Conservation (phyloP, 306 rosid species). For the Cyclanthera cordifolia region DNA sequence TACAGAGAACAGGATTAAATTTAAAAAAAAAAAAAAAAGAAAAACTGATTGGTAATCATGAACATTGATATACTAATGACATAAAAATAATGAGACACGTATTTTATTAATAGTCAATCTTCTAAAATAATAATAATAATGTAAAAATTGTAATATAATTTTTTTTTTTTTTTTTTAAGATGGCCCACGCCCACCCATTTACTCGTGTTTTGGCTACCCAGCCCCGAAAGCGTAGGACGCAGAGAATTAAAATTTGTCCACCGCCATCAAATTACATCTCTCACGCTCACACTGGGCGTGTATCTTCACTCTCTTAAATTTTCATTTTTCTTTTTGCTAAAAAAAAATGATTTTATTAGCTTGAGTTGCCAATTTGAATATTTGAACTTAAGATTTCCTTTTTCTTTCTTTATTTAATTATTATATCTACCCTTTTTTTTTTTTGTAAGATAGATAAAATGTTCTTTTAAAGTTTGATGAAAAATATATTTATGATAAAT, state of each 20-base stretch:
- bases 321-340: background rate
- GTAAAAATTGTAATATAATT: background rate
- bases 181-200: background rate
- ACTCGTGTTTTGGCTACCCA: background rate
- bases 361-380: too few species aligned
- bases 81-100: background rate
- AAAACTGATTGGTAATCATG: background rate
- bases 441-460: too few species aligned
- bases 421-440: too few species aligned
- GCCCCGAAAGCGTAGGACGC: conserved; percentile 12
- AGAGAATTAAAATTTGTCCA: conserved; percentile 6
- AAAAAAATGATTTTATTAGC: background rate
- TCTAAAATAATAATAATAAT: background rate
- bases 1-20: background rate
- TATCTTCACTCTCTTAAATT: background rate
- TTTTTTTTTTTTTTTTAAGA: too few species aligned
- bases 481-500: too few species aligned
- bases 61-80: background rate
- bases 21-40: background rate
- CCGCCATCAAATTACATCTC: background rate
- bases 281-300: background rate
- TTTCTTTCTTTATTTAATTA: too few species aligned
- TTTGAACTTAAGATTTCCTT: too few species aligned
- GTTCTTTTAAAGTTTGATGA: too few species aligned
- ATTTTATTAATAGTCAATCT: background rate